Evolutionary conservation across 495 filamentous ascomycete species (phyloP), one percentile per base, ranked within the genome.

Genomic region (Parmelia sp.): DNA sequence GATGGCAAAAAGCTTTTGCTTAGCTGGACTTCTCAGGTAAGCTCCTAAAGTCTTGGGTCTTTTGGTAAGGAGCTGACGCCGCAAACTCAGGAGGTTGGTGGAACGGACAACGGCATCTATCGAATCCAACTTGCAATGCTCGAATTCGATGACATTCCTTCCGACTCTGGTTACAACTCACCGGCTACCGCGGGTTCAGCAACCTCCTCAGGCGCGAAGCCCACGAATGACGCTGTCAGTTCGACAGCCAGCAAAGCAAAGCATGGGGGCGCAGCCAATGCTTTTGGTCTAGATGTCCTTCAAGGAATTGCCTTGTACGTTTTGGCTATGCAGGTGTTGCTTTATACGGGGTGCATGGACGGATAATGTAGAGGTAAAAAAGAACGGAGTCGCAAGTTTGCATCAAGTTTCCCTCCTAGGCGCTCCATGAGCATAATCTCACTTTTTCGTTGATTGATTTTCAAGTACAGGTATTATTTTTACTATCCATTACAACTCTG

Each of bases 11-110:
- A 63, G 42, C 57, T 71, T 36, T 60, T 71, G 23, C 68, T 71
- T 27, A 71, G 70, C 58, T 71, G 70, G 70, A 71, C 70, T 9
- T 64, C 60, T 15, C 70, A 71, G 60, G 39, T 70, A 62, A 57
- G 58, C n/a, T 40, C 56, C 31, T 57, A 21, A 10, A 35, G 51
- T 15, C 45, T 53, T 55, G 51, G 31, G 11, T 29, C 49, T 11
- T 47, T 42, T 31, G 14, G 47, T 47, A 58, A 33, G 49, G 21
- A 33, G 19, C 51, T 66, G 27, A 62, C 57, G 21, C n/a, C 23
- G 42, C 36, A 27, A 25, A 47, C 25, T n/a, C 21, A 63, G 62
- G 63, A 65, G 33, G 37, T 66, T 61, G 65, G 62, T 0, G 66
- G 55, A 11, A 66, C 56, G 23, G 44, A 66, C 29, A 62, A 58